Conservation (phyloP, 139 green algal species). For the Asterochloris erici region DNA sequence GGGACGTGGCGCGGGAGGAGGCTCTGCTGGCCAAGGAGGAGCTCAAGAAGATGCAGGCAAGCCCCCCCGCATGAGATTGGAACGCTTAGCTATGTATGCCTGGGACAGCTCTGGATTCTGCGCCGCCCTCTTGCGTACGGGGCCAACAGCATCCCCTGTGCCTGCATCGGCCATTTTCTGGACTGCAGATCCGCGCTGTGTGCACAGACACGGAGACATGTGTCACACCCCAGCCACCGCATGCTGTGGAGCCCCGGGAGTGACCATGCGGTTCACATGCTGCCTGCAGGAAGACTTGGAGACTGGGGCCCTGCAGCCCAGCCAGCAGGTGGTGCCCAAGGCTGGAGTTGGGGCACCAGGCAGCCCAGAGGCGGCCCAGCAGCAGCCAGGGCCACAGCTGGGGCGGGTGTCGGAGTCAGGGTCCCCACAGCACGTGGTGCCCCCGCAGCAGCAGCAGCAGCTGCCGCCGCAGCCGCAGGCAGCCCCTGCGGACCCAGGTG, state of each 20-base stretch:
- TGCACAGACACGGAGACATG: no score
- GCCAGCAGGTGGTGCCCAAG: no score
- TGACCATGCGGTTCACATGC: no score
- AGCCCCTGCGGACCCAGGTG: not conserved
- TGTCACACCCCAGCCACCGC: no score
- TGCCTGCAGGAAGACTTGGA: constrained; percentile 42
- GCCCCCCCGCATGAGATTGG: no score
- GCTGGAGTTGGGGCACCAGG: not conserved
- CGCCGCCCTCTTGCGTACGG: no score
- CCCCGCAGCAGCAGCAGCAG: not conserved
- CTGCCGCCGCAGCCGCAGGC: not conserved
- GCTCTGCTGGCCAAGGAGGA: constrained; percentile 43
- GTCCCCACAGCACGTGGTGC: not conserved
- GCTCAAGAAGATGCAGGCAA: constrained; percentile 28
- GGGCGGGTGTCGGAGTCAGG: not conserved
- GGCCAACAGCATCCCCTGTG: no score
- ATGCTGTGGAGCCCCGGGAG: no score
- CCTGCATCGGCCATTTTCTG: no score
- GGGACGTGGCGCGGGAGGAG: constrained; percentile 79
- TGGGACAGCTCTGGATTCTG: no score
- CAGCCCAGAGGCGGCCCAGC: constrained; percentile 4
- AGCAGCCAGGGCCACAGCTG: constrained; percentile 10
- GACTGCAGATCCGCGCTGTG: no score
- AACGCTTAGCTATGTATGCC: no score
- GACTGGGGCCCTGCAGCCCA: constrained; percentile 9